phyloP scores from a whole-genome alignment of 1,284 basidiomycete genomes.

The Ustilago esculenta region DNA sequence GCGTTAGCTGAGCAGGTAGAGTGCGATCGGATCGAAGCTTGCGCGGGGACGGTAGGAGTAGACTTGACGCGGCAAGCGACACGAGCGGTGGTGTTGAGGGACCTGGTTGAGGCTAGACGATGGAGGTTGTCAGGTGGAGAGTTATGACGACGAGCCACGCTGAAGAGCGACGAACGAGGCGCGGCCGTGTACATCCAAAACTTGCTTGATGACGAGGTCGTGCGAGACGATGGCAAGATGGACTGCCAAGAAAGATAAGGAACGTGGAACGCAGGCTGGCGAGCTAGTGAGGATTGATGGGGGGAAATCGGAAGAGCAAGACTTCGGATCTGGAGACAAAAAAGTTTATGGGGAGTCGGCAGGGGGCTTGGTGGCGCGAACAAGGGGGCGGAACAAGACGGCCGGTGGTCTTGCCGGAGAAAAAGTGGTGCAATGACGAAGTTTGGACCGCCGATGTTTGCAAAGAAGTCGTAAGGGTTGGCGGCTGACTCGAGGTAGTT shows the following conservation, averaged over 20 bases:
- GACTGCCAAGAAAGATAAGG: conserved; percentile 26
- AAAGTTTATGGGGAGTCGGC: conserved; percentile 5
- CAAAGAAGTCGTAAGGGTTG: conserved; percentile 2
- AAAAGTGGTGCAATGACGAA: neutral
- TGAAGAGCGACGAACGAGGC: conserved; percentile 25
- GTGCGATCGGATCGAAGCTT: conserved; percentile 14
- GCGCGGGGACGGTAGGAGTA: neutral
- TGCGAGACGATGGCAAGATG: neutral
- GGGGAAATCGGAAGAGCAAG: too few species aligned
- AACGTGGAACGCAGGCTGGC: conserved; percentile 4
- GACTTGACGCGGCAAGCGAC: conserved; percentile 3
- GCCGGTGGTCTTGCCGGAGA: conserved; percentile 2
- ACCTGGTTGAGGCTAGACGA: conserved; percentile 5
- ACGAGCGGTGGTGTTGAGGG: conserved; percentile 9
- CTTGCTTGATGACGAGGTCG: neutral
- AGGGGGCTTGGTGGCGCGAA: neutral
- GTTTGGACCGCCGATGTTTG: neutral
- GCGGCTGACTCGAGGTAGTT: conserved; percentile 7
- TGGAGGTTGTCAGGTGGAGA: conserved; percentile 8
- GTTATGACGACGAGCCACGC: conserved; percentile 32
- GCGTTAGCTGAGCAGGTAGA: conserved; percentile 13
- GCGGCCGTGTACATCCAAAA: conserved; percentile 31
- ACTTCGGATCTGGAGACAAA: too few species aligned
- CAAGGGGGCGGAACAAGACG: neutral
- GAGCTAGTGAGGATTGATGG: neutral